Percentiles rank a stretch among this genome's conserved stretches.
phyloP scores from a whole-genome alignment of 1,284 basidiomycete species.

The Ceratobasidium sp. region DNA sequence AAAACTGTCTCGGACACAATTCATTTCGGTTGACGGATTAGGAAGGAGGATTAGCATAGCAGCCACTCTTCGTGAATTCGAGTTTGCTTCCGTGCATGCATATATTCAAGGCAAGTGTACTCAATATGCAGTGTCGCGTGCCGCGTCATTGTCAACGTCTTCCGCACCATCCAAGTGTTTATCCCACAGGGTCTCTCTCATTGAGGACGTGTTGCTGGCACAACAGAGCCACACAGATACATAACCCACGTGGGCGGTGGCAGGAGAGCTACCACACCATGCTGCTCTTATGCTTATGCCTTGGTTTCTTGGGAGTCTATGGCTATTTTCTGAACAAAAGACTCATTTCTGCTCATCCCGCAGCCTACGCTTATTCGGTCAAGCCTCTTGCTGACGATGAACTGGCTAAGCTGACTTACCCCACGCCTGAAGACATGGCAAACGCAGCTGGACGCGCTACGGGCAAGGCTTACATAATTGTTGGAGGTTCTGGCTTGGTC shows the following conservation, averaged over 20 bases:
- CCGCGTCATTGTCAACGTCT: too few relatives aligned
- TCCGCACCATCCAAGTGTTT: too few relatives aligned
- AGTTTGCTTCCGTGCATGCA: too few relatives aligned
- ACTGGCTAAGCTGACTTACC: conserved; percentile 14
- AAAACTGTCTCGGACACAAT: neutral
- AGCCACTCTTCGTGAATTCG: too few relatives aligned
- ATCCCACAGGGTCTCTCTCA: neutral
- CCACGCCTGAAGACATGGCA: conserved; percentile 29
- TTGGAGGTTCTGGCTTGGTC: conserved; percentile 30
- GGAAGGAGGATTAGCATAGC: too few relatives aligned
- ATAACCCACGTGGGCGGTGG: too few relatives aligned
- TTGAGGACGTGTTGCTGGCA: too few relatives aligned
- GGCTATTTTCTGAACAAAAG: conserved; percentile 1
- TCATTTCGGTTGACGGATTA: too few relatives aligned
- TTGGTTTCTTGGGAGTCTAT: neutral
- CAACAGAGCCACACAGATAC: too few relatives aligned
- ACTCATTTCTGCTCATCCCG: conserved; percentile 11
- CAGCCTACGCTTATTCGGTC: neutral
- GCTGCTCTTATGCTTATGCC: neutral
- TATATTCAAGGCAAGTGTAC: too few relatives aligned
- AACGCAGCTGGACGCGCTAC: conserved; percentile 6
- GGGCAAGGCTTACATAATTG: conserved; percentile 21
- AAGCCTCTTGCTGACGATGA: conserved; percentile 20
- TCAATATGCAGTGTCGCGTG: too few relatives aligned
- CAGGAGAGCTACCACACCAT: neutral